A percentile compares a stretch with the other conserved stretches of the same genome.
Conservation (phyloP, 2,329 filamentous ascomycete genomes). For the Aspergillus texensis region DNA sequence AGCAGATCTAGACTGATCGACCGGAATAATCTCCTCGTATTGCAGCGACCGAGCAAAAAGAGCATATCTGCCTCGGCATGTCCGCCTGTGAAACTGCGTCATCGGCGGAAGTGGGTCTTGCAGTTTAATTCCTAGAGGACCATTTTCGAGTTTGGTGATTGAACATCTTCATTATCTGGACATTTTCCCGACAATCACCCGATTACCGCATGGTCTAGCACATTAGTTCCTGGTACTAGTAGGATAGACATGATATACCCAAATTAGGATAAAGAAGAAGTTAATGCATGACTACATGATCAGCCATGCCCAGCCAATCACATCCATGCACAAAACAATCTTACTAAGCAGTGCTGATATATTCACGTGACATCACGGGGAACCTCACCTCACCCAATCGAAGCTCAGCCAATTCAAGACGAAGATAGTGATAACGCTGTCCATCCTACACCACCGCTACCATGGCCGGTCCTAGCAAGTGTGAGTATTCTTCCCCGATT, state of each 20-base stretch:
- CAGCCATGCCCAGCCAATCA: background rate
- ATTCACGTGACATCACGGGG: slow-evolving; percentile 7
- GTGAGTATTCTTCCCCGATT: slow-evolving; percentile 31
- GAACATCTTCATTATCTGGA: background rate
- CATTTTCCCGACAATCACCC: background rate
- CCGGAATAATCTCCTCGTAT: background rate
- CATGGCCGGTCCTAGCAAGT: slow-evolving; percentile 57
- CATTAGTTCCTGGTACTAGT: background rate
- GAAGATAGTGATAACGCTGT: background rate
- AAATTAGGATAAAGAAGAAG: background rate
- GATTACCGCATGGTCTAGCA: background rate
- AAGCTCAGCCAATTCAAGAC: slow-evolving; percentile 4
- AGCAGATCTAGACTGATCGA: background rate
- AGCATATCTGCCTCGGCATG: slow-evolving; percentile 3
- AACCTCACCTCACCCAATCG: slow-evolving; percentile 10
- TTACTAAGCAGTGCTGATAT: background rate
- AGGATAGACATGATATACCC: background rate
- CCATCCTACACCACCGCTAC: slow-evolving; percentile 26
- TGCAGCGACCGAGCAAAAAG: background rate
- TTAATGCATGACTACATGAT: background rate
- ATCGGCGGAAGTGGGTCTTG: slow-evolving; percentile 3
- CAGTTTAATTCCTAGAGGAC: background rate
- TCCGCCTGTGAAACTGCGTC: slow-evolving; percentile 8
- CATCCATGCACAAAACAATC: too few species aligned
- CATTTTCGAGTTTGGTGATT: background rate